A percentile compares a stretch with the other conserved stretches of the same genome.
Conservation (phyloP, 768 basidiomycete species). For the Naematelia aurantialba region DNA sequence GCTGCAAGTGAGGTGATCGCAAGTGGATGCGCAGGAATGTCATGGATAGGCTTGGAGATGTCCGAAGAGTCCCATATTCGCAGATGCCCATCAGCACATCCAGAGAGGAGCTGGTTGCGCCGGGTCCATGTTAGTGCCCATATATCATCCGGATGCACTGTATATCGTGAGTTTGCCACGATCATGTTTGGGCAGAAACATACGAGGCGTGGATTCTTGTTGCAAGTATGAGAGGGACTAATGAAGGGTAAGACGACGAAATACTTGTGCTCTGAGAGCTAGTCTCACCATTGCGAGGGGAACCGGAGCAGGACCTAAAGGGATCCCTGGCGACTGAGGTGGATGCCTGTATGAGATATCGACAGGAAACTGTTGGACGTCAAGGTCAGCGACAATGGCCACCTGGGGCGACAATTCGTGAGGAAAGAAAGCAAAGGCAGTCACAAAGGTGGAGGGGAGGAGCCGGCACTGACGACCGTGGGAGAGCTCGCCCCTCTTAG, state of each 20-base stretch:
- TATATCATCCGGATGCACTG: constrained; percentile 47
- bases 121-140: constrained; percentile 47
- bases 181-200: neutral
- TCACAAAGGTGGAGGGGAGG: neutral
- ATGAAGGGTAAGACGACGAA: neutral
- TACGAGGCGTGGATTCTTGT: constrained; percentile 41
- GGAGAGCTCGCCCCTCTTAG: neutral
- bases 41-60: constrained; percentile 58
- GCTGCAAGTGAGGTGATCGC: constrained; percentile 78
- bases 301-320: no score
- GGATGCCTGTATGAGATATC: no score
- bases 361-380: no score
- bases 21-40: constrained; percentile 72
- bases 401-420: no score
- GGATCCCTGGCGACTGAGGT: no score
- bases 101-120: constrained; percentile 40
- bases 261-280: neutral
- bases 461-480: neutral
- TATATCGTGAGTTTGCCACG: neutral
- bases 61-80: constrained; percentile 36
- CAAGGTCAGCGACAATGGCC: no score
- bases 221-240: constrained; percentile 43
- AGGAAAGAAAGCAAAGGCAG: neutral
- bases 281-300: constrained; percentile 9
- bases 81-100: constrained; percentile 46